These are phyloP conservation scores for Corymbia citriodora DNA, from an alignment of 441 rosid genomes.

Conservation along the genomic window DNA sequence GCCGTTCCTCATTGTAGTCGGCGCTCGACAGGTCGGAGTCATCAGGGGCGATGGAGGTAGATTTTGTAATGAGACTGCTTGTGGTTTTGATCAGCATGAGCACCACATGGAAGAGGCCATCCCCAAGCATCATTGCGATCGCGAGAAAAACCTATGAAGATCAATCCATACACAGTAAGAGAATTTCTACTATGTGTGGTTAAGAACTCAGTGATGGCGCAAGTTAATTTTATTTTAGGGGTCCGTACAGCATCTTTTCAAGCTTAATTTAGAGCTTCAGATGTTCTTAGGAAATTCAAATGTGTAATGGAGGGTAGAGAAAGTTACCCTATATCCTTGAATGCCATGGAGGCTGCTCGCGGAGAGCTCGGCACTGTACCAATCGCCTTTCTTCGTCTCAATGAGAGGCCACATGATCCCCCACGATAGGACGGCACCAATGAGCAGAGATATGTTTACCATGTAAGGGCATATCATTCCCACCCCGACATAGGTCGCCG, in stretches of 20 bases:
- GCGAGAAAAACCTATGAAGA: conserved; percentile 58
- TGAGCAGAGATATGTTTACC: conserved; percentile 68
- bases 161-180: neutral
- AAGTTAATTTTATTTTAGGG: neutral
- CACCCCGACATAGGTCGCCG: conserved; percentile 84
- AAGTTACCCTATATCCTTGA: conserved; percentile 67
- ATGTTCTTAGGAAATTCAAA: neutral
- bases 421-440: conserved; percentile 85
- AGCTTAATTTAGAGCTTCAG: neutral
- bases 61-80: conserved; percentile 15
- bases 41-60: neutral
- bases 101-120: conserved; percentile 10
- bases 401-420: conserved; percentile 84
- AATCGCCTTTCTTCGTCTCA: conserved; percentile 49
- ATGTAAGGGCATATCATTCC: conserved; percentile 92
- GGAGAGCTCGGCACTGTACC: conserved; percentile 47
- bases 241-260: neutral
- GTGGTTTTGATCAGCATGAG: conserved; percentile 37
- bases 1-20: conserved; percentile 37
- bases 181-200: neutral
- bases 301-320: neutral
- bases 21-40: neutral
- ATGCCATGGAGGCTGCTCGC: conserved; percentile 60
- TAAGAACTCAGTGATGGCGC: neutral
- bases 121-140: conserved; percentile 30